A percentile compares a stretch with the other conserved stretches of the same genome.
Evolutionary conservation across 495 filamentous ascomycete genomes (phyloP).

Genomic region (Trichoderma asperelloides): DNA sequence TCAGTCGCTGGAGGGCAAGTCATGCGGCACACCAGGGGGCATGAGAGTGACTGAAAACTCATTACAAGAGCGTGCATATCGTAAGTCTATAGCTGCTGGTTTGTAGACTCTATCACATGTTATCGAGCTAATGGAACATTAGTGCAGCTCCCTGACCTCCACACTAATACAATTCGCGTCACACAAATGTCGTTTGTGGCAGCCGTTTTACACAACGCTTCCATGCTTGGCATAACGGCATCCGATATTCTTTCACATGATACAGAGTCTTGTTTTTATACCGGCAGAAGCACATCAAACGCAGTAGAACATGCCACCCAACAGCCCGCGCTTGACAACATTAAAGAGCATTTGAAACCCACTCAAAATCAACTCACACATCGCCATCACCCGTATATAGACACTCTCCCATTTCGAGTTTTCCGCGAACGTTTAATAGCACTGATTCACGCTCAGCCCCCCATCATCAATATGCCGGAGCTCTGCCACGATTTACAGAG

Average conservation of each 20-base stretch:
- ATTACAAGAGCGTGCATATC: neutral
- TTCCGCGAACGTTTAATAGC: neutral
- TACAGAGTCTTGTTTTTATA: neutral
- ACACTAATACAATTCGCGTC: neutral
- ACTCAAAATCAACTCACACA: neutral
- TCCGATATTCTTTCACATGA: neutral
- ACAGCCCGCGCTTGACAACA: neutral
- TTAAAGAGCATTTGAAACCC: neutral
- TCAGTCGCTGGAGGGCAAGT: neutral
- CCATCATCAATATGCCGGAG: constrained; percentile 16
- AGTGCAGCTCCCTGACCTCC: neutral
- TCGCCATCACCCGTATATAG: neutral
- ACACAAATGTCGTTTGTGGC: constrained; percentile 2
- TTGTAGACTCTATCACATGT: neutral
- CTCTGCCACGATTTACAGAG: constrained; percentile 17
- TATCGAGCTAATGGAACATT: neutral
- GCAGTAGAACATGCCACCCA: neutral
- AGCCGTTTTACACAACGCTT: neutral
- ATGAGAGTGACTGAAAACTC: neutral
- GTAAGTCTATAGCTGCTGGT: neutral
- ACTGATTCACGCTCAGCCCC: constrained; percentile 9
- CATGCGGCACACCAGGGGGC: neutral
- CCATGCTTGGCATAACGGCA: neutral
- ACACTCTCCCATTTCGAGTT: neutral
- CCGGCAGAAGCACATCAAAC: too few species aligned